A percentile compares a stretch with the other conserved stretches of the same genome.
Evolutionary conservation across 164 flowering plant genomes (phyloP).

Genomic region (Houttuynia cordata): DNA sequence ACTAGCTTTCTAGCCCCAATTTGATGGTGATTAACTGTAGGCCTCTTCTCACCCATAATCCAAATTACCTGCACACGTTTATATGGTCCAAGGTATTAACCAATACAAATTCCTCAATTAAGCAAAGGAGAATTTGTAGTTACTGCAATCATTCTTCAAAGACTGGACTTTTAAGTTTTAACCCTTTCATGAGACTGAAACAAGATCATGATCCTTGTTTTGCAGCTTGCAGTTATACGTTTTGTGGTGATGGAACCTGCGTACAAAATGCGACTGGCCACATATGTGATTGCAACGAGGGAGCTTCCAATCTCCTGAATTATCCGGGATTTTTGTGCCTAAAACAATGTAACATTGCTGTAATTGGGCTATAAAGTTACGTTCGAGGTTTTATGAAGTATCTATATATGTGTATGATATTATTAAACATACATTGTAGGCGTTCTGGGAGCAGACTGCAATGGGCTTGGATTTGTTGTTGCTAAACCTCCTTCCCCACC

Average conservation of each 20-base stretch:
- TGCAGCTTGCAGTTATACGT: slow-evolving; percentile 24
- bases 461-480: neutral
- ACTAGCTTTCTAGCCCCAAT: no score
- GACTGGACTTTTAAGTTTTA: no score
- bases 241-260: slow-evolving; percentile 40
- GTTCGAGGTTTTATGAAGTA: neutral
- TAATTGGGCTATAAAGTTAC: neutral
- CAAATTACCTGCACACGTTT: no score
- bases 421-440: neutral
- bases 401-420: no score
- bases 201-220: no score
- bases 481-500: neutral
- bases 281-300: slow-evolving; percentile 29
- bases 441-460: neutral
- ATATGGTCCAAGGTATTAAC: no score
- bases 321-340: slow-evolving; percentile 15
- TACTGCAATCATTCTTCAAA: no score
- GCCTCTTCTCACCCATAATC: no score
- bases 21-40: no score
- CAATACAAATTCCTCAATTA: no score
- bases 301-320: slow-evolving; percentile 20
- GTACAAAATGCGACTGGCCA: slow-evolving; percentile 12
- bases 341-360: slow-evolving; percentile 20
- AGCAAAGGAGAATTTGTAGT: no score
- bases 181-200: no score